Evolutionary conservation across 768 basidiomycete species (phyloP), one percentile per base, ranked within the genome.

Genomic region (Leucosporidium scottii): DNA sequence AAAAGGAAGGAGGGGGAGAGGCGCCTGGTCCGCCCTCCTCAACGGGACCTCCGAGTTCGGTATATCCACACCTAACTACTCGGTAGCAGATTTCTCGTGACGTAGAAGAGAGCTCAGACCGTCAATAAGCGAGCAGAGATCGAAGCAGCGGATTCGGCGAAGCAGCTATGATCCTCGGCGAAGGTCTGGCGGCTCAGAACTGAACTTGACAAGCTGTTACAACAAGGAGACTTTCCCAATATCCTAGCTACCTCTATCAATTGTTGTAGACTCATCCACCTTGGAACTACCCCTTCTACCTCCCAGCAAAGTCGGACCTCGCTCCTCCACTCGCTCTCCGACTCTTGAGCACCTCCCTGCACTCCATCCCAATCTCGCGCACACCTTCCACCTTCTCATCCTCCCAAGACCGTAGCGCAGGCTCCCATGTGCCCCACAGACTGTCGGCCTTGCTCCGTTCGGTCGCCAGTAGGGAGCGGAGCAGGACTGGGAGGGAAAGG

Each of bases 401-500:
- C 57, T 71, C 70, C 74, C 74, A 75, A 15, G 50, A 50, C 31
- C 69, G 27, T 53, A 76, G 47, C 5, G 70, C 71, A 3, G 75
- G 74, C 61, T 76, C 74, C 67, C 71, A 75, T 12, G 53, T 28
- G 6, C 74, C 74, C 72, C 74, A 76, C 34, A 73, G 60, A 20
- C 50, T n/a, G 30, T 66, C 62, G 1, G 64, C 68, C 34, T 69
- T 62, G 21, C 31, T 27, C 10, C 57, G 36, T 12, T 67, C 51
- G 47, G 23, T 47, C 54, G 15, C 21, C 1, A 49, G 31, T 9
- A 65, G 20, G 9, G 36, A 4, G 6, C 58, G 61, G 9, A 72
- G 60, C 8, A 67, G 27, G n/a, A 64, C 58, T 3, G 70, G 72
- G 3, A 72, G 64, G 1, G 70, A 49, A n/a, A 73, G 53, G 20